phyloP scores from a whole-genome alignment of 2,329 filamentous ascomycete species.

The Penicillium sp. region DNA sequence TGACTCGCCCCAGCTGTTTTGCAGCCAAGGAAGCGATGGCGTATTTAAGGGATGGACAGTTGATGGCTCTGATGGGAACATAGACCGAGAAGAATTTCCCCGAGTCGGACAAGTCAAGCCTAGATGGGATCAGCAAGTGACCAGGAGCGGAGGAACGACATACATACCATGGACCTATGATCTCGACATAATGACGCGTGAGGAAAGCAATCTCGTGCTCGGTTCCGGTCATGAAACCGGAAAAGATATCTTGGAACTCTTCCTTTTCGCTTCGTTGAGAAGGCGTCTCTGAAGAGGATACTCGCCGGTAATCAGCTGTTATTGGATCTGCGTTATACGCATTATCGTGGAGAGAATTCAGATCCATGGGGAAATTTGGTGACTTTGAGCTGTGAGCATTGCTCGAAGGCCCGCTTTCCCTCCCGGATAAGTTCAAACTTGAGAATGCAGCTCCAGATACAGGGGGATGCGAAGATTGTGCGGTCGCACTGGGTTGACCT shows the following conservation, averaged over 20 bases:
- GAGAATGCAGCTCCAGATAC: background rate
- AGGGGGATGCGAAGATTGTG: background rate
- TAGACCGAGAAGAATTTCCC: conserved; percentile 40
- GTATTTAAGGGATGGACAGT: conserved; percentile 35
- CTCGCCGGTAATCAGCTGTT: background rate
- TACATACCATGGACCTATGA: conserved; percentile 37
- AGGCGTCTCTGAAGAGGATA: conserved; percentile 12
- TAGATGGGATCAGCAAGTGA: conserved; percentile 2
- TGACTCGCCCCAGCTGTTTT: conserved; percentile 40
- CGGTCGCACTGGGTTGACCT: background rate
- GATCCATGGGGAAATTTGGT: conserved; percentile 5
- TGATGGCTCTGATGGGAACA: conserved; percentile 38
- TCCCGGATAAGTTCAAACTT: background rate
- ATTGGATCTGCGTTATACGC: background rate
- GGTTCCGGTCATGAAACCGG: conserved; percentile 38
- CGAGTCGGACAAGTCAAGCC: conserved; percentile 42
- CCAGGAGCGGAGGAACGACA: no score
- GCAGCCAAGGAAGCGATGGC: conserved; percentile 41
- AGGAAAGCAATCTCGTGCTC: conserved; percentile 42
- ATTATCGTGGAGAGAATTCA: background rate
- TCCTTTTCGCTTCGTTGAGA: conserved; percentile 28
- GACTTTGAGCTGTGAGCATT: conserved; percentile 7
- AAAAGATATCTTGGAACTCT: conserved; percentile 37
- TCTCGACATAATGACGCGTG: conserved; percentile 37
- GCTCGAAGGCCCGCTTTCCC: background rate